A percentile compares a stretch with the other conserved stretches of the same genome.
Evolutionary conservation across 1,284 basidiomycete species (phyloP).

Genomic region (Ustilago cynodontis): DNA sequence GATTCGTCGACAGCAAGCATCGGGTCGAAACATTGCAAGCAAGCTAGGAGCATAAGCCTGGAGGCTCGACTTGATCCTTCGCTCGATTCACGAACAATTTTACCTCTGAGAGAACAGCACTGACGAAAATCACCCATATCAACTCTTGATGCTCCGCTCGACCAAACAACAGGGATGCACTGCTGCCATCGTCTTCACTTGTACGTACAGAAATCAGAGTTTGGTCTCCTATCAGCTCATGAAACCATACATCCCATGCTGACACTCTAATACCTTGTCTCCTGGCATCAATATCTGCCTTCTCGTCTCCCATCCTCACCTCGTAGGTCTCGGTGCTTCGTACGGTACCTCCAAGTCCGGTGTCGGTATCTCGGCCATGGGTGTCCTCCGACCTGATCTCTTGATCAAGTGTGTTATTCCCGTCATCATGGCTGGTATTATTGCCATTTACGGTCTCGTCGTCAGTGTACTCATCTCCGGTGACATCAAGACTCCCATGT

Average conservation of each 20-base stretch:
- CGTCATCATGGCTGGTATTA: constrained; percentile 99
- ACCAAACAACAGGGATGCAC: constrained; percentile 81
- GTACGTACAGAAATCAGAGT: constrained; percentile 74
- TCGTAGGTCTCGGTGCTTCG: constrained; percentile 84
- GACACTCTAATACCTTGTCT: not conserved
- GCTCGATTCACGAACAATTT: not conserved
- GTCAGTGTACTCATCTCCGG: constrained; percentile 73
- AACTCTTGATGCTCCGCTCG: not conserved
- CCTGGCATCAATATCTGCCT: not conserved
- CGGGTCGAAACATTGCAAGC: not conserved
- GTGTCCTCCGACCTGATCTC: constrained; percentile 93
- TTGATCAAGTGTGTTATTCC: constrained; percentile 99
- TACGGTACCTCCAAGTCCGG: constrained; percentile 97
- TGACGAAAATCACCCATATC: not conserved
- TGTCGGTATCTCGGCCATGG: constrained; percentile 96
- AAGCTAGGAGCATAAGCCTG: too few species aligned
- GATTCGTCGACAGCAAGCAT: not conserved
- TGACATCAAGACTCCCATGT: constrained; percentile 72
- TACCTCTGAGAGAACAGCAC: not conserved
- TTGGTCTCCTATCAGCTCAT: not conserved
- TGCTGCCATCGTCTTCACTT: constrained; percentile 95
- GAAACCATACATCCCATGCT: constrained; percentile 3
- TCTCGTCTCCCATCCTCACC: not conserved
- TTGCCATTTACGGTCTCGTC: constrained; percentile 77
- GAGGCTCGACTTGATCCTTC: too few species aligned